Evolutionary conservation across 2,329 filamentous ascomycete species (phyloP).

Genomic region (Fulvia fulva): DNA sequence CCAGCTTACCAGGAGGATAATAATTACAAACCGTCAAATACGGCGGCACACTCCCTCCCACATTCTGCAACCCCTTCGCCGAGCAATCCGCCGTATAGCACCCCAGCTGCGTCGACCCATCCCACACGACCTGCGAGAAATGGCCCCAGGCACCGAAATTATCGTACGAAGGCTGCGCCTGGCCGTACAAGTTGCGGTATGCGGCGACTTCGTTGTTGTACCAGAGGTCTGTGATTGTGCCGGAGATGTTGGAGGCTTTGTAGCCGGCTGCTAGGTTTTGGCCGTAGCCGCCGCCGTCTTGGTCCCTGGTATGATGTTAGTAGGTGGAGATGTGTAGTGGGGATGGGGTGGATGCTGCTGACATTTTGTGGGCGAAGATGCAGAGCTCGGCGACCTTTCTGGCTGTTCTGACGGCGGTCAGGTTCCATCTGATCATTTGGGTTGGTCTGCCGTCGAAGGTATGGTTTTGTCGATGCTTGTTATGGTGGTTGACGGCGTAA

Average conservation of each 20-base stretch:
- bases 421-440: slow-evolving; percentile 59
- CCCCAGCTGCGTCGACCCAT: slow-evolving; percentile 56
- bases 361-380: slow-evolving; percentile 71
- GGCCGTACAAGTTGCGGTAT: slow-evolving; percentile 37
- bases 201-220: slow-evolving; percentile 72
- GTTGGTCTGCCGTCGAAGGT: neutral
- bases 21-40: slow-evolving; percentile 88
- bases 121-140: slow-evolving; percentile 72
- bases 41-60: slow-evolving; percentile 40
- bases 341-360: slow-evolving; percentile 39
- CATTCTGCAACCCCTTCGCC: slow-evolving; percentile 42
- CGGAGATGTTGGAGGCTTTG: slow-evolving; percentile 52
- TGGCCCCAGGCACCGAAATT: slow-evolving; percentile 66
- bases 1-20: slow-evolving; percentile 59
- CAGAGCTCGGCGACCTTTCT: slow-evolving; percentile 60
- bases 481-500: slow-evolving; percentile 2
- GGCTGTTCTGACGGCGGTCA: slow-evolving; percentile 60
- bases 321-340: neutral
- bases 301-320: slow-evolving; percentile 37
- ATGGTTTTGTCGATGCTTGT: slow-evolving; percentile 3
- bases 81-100: slow-evolving; percentile 57
- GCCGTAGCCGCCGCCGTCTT: slow-evolving; percentile 64
- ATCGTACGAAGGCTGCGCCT: slow-evolving; percentile 53
- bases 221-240: slow-evolving; percentile 74
- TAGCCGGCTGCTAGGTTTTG: slow-evolving; percentile 81